Percentiles rank a stretch among this genome's conserved stretches.
Evolutionary conservation across 495 filamentous ascomycete species (phyloP).

Genomic region (Aspergillus coremiiformis): DNA sequence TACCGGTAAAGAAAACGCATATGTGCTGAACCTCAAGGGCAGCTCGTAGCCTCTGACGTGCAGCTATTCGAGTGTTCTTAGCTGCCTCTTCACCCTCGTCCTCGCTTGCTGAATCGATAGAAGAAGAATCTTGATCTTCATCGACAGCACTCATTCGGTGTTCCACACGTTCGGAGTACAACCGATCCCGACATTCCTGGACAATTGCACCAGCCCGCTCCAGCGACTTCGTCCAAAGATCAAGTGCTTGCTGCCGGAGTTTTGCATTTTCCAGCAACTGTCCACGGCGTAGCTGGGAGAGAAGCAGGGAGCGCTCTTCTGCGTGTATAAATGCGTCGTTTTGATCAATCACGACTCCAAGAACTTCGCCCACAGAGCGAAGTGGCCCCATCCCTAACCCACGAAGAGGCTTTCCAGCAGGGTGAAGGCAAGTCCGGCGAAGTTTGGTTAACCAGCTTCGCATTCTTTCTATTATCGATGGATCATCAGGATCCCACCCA

Average conservation of each 20-base stretch:
- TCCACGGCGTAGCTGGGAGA: constrained; percentile 55
- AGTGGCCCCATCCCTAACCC: constrained; percentile 62
- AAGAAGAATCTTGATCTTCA: constrained; percentile 7
- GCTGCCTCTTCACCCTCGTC: constrained; percentile 40
- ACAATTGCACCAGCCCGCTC: constrained; percentile 50
- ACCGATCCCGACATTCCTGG: constrained; percentile 53
- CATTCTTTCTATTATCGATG: constrained; percentile 55
- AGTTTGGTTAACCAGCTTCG: constrained; percentile 61
- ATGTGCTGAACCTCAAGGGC: constrained; percentile 77
- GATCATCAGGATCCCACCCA: constrained; percentile 57
- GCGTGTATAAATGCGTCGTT: constrained; percentile 54
- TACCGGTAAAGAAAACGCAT: constrained; percentile 77
- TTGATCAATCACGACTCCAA: constrained; percentile 84
- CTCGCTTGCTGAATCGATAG: constrained; percentile 25
- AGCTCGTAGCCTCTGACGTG: constrained; percentile 58
- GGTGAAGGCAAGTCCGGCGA: constrained; percentile 81
- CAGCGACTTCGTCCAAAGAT: constrained; percentile 57
- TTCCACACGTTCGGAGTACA: constrained; percentile 44
- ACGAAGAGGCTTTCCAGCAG: constrained; percentile 58
- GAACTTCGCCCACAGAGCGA: constrained; percentile 73
- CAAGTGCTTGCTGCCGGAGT: constrained; percentile 50
- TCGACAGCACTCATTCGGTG: constrained; percentile 2
- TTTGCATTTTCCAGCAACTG: constrained; percentile 66
- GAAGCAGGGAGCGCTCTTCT: constrained; percentile 59
- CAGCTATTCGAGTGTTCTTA: constrained; percentile 44